A percentile compares a stretch with the other conserved stretches of the same genome.
phyloP scores from a whole-genome alignment of 805 yeast species.

The Hemisphaericaspora nanyangensis region DNA sequence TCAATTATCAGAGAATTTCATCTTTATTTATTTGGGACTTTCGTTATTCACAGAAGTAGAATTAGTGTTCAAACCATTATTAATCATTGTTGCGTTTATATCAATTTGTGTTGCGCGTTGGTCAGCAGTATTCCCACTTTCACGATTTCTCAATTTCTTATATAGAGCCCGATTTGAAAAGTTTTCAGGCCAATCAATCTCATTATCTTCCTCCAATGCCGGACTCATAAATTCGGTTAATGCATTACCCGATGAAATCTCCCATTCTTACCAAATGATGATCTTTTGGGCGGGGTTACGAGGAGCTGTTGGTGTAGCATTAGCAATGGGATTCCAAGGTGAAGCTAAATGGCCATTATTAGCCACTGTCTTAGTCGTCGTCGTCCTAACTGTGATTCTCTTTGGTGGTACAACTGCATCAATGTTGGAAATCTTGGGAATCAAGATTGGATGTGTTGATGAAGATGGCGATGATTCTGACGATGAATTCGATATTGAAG shows the following conservation, averaged over 20 bases:
- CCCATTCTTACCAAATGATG: conserved; percentile 96
- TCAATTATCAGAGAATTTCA: conserved; percentile 92
- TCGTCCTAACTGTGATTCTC: conserved; percentile 89
- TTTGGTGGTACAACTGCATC: conserved; percentile 99
- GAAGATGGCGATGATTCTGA: conserved; percentile 72
- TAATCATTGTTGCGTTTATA: conserved; percentile 84
- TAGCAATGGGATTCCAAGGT: conserved; percentile 96
- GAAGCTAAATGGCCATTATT: conserved; percentile 82
- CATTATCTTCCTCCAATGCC: conserved; percentile 28
- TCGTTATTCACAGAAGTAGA: conserved; percentile 95
- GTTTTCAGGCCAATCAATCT: conserved; percentile 17
- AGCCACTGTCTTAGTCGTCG: conserved; percentile 96
- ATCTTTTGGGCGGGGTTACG: conserved; percentile 98
- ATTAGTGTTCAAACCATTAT: conserved; percentile 86
- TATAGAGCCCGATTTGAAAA: conserved; percentile 54
- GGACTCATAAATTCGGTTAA: too few species aligned
- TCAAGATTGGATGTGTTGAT: conserved; percentile 84
- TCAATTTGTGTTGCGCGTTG: conserved; percentile 94
- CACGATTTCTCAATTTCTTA: conserved; percentile 78
- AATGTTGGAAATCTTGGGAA: conserved; percentile 92
- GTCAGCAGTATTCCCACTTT: conserved; percentile 95
- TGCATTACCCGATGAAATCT: conserved; percentile 74
- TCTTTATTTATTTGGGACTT: conserved; percentile 90
- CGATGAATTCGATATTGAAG: conserved; percentile 94
- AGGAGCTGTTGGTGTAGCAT: conserved; percentile 99